Evolutionary conservation across 805 yeast genomes (phyloP).

Genomic region (Teunomyces lycoperdinae): DNA sequence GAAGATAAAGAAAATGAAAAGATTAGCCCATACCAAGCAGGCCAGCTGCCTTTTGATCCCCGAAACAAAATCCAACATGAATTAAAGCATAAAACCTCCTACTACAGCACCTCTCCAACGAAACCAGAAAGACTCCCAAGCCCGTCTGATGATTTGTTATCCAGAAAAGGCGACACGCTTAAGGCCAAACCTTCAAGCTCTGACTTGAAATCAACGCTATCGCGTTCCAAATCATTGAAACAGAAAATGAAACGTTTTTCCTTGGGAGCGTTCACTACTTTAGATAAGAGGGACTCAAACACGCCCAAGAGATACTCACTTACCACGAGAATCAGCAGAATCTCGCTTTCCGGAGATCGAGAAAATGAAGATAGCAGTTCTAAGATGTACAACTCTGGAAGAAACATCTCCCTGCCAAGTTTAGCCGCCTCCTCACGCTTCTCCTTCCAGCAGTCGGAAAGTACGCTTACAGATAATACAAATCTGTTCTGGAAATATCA

Average conservation of each 20-base stretch:
- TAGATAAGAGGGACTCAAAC: background rate
- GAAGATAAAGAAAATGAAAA: background rate
- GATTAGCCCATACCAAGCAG: background rate
- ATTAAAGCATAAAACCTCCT: slow-evolving; percentile 9
- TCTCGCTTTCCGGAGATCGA: background rate
- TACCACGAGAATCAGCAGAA: background rate
- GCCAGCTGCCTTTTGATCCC: background rate
- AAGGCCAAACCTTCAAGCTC: background rate
- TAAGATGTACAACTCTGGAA: slow-evolving; percentile 1
- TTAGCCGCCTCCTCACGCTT: slow-evolving; percentile 2
- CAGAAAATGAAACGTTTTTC: slow-evolving; percentile 11
- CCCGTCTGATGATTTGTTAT: slow-evolving; percentile 8
- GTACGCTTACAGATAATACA: slow-evolving; percentile 4
- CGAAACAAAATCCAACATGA: background rate
- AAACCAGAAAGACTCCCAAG: slow-evolving; percentile 13
- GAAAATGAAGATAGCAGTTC: background rate
- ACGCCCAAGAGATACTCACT: background rate
- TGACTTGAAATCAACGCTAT: background rate
- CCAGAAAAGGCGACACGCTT: background rate
- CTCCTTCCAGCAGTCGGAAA: slow-evolving; percentile 8
- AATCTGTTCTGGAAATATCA: slow-evolving; percentile 63
- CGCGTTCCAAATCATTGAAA: slow-evolving; percentile 1
- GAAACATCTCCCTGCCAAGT: slow-evolving; percentile 4
- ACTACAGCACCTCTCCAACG: slow-evolving; percentile 11
- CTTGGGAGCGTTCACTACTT: slow-evolving; percentile 1